Base-by-base conservation (phyloP, 495 filamentous ascomycete species). In the Aspergillus conjunctus region DNA sequence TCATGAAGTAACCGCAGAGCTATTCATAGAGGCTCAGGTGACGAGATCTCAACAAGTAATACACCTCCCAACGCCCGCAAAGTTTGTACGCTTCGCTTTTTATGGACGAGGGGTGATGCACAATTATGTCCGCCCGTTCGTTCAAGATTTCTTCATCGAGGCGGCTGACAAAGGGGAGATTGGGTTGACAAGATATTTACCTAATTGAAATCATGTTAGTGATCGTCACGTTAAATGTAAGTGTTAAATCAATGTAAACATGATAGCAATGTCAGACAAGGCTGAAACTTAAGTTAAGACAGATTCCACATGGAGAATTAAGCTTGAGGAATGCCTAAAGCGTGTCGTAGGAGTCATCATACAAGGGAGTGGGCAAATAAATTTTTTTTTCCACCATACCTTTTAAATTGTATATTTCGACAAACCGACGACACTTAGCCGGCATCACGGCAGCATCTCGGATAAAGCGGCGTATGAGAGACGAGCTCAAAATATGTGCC, bases 271-370 rank as follows among this genome's bases (percentile, higher is more conserved):
- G 81, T 96, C 92, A 97, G 92, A 96, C 92, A 96, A 96, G 92
- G 92, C 92, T 96, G 92, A 97, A 95, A 96, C 91, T 89, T 88
- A 71, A 72, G 68, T 73, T 82, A 73, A 78, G 85, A 91, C 87
- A 85, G 83, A 83, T 83, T 95, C 92, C 81, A 93, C 91, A 95
- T 87, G 69, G 71, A 86, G 74, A 85, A 79, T 95, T 96, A 87
- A 83, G 92, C 82, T 89, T 88, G 92, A 97, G 92, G 92, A 96
- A 96, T 96, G 91, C 92, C 90, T 91, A 86, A n/a, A 88, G 85
- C 86, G 80, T 88, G 87, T 92, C 83, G 79, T 79, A 82, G 84
- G 8, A 75, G 86, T 97, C 91, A 97, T 94, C 88, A 94, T 79
- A 64, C 70, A 76, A 82, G 62, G 59, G 33, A 50, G 26, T 30